Conservation (phyloP, 164 flowering plant genomes). For the Malania oleifera region DNA sequence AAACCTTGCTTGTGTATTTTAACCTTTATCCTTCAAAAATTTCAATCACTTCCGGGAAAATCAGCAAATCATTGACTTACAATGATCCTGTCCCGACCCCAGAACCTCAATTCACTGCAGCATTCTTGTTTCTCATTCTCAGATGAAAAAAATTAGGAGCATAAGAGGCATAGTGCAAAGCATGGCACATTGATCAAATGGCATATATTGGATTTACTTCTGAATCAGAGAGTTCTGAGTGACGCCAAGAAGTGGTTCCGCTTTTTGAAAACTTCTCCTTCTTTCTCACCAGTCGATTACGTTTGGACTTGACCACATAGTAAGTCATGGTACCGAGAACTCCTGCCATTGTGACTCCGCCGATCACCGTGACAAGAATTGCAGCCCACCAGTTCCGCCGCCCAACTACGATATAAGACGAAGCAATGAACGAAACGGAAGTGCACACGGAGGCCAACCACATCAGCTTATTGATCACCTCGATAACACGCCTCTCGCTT, state of each 20-base stretch:
- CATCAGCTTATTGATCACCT: constrained; percentile 77
- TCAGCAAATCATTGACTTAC: too few species aligned
- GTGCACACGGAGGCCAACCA: constrained; percentile 84
- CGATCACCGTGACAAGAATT: constrained; percentile 48
- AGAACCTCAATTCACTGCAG: too few species aligned
- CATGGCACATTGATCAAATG: constrained; percentile 19
- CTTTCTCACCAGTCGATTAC: constrained; percentile 39
- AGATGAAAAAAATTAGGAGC: not conserved
- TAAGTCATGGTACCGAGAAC: constrained; percentile 70
- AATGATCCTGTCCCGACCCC: too few species aligned
- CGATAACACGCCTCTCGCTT: constrained; percentile 59
- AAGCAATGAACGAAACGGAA: constrained; percentile 56
- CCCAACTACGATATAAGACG: constrained; percentile 74
- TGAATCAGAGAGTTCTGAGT: constrained; percentile 25
- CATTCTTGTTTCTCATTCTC: not conserved
- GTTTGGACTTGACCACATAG: constrained; percentile 48
- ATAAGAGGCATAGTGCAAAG: not conserved
- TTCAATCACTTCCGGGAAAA: not conserved
- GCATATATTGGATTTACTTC: constrained; percentile 38
- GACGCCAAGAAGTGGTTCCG: constrained; percentile 16
- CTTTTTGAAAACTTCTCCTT: constrained; percentile 24
- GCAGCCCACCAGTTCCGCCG: constrained; percentile 51
- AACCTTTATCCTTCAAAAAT: not conserved
- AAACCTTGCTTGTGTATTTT: too few species aligned
- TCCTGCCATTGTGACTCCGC: constrained; percentile 60